Conservation (phyloP, 2,329 filamentous ascomycete species). For the Epichloe baconii region DNA sequence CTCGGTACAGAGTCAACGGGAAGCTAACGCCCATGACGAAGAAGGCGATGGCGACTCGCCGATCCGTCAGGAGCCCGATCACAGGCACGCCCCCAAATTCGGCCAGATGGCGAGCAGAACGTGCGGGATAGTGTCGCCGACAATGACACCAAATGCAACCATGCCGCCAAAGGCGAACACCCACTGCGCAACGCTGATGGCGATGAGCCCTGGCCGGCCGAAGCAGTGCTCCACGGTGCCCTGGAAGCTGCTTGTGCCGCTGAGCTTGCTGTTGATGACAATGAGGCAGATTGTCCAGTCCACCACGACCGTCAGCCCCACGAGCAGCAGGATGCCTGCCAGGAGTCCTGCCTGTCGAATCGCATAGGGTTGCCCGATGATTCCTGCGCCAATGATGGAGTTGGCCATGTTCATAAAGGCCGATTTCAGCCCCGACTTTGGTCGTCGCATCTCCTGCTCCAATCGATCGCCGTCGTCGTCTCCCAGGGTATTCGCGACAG, state of each 20-base stretch:
- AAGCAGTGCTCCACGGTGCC: slow-evolving; percentile 94
- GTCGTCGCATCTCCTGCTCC: slow-evolving; percentile 45
- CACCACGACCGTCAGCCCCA: slow-evolving; percentile 67
- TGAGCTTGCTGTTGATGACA: slow-evolving; percentile 94
- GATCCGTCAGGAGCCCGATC: slow-evolving; percentile 68
- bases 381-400: slow-evolving; percentile 75
- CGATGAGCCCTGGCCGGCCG: slow-evolving; percentile 73
- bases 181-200: slow-evolving; percentile 87
- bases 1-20: slow-evolving; percentile 82
- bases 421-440: slow-evolving; percentile 72
- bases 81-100: slow-evolving; percentile 59
- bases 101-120: slow-evolving; percentile 78
- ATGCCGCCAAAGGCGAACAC: slow-evolving; percentile 97
- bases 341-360: slow-evolving; percentile 80
- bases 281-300: slow-evolving; percentile 98
- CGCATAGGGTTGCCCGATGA: slow-evolving; percentile 87
- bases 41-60: slow-evolving; percentile 74
- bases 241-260: slow-evolving; percentile 87
- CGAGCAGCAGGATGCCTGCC: slow-evolving; percentile 64
- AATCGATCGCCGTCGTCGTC: slow-evolving; percentile 28
- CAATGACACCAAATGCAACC: slow-evolving; percentile 95
- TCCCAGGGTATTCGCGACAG: slow-evolving; percentile 47
- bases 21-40: slow-evolving; percentile 79
- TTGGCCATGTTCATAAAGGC: slow-evolving; percentile 99
- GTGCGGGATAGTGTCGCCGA: slow-evolving; percentile 90